These are phyloP conservation scores for Cyberlindnera subsufficiens DNA, from an alignment of 805 yeast species.

Conservation along the genomic window DNA sequence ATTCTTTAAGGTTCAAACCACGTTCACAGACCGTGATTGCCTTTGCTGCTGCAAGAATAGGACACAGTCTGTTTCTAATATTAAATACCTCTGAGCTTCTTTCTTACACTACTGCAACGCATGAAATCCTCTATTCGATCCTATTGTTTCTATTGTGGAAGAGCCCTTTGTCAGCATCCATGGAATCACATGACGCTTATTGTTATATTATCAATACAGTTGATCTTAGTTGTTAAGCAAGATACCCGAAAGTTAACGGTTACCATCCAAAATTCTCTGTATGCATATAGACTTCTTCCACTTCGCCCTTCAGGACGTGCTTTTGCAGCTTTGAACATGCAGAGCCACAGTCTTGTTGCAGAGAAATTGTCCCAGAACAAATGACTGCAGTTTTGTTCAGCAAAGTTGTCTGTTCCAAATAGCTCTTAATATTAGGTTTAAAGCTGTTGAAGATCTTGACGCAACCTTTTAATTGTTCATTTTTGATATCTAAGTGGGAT, in stretches of 20 bases:
- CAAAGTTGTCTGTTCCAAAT: slow-evolving; percentile 1
- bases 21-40: too few relatives aligned
- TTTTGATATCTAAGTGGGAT: neutral
- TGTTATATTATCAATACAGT: too few relatives aligned
- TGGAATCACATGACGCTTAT: too few relatives aligned
- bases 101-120: too few relatives aligned
- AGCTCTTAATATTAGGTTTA: slow-evolving; percentile 12
- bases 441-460: slow-evolving; percentile 5
- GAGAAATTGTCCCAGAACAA: slow-evolving; percentile 38
- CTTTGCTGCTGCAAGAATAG: too few relatives aligned
- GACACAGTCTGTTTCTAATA: too few relatives aligned
- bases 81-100: too few relatives aligned
- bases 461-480: neutral
- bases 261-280: slow-evolving; percentile 46
- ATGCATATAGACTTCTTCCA: slow-evolving; percentile 44
- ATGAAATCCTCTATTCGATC: too few relatives aligned
- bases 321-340: slow-evolving; percentile 36
- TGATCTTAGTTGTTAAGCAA: too few relatives aligned
- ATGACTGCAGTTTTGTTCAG: slow-evolving; percentile 34
- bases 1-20: too few relatives aligned
- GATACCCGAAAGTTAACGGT: neutral
- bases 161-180: too few relatives aligned
- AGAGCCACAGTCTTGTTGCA: slow-evolving; percentile 34
- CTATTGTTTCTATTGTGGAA: too few relatives aligned
- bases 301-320: slow-evolving; percentile 19